Evolutionary conservation across 2,329 filamentous ascomycete genomes (phyloP).

Genomic region (Nothopassalora personata): DNA sequence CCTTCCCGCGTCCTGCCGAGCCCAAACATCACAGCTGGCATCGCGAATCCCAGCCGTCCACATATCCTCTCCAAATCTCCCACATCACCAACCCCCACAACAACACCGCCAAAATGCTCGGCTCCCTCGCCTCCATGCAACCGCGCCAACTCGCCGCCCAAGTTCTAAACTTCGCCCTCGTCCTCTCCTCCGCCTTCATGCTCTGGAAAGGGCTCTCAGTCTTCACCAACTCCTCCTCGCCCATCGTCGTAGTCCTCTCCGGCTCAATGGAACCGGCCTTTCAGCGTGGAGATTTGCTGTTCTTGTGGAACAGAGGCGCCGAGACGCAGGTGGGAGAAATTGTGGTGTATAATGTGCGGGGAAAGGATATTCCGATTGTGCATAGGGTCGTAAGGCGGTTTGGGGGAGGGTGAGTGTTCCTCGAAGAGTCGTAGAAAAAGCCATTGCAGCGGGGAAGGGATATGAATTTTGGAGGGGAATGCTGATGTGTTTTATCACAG

Average conservation of each 20-base stretch:
- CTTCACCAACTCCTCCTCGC: constrained; percentile 57
- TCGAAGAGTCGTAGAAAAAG: no score
- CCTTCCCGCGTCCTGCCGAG: background rate
- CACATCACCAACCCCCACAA: background rate
- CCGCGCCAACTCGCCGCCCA: constrained; percentile 76
- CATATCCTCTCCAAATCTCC: background rate
- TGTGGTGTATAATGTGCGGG: constrained; percentile 78
- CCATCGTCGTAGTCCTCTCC: constrained; percentile 77
- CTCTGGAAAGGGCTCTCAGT: constrained; percentile 83
- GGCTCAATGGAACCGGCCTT: constrained; percentile 83
- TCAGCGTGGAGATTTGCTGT: constrained; percentile 68
- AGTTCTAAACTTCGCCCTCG: constrained; percentile 83
- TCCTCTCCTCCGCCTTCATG: constrained; percentile 90
- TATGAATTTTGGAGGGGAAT: background rate
- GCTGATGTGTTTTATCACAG: constrained; percentile 27
- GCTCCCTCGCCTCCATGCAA: constrained; percentile 59
- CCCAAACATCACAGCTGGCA: background rate
- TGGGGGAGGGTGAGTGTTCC: constrained; percentile 49
- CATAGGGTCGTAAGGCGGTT: constrained; percentile 77
- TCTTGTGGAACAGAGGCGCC: constrained; percentile 66
- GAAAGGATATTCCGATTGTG: constrained; percentile 96
- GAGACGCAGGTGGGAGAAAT: constrained; percentile 66
- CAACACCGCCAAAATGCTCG: constrained; percentile 53
- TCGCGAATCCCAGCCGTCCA: background rate
- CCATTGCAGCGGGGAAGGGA: background rate